Percentiles rank a stretch among this genome's conserved stretches.
Conservation (phyloP, 2,329 filamentous ascomycete species). For the Waltergamsia citrina region DNA sequence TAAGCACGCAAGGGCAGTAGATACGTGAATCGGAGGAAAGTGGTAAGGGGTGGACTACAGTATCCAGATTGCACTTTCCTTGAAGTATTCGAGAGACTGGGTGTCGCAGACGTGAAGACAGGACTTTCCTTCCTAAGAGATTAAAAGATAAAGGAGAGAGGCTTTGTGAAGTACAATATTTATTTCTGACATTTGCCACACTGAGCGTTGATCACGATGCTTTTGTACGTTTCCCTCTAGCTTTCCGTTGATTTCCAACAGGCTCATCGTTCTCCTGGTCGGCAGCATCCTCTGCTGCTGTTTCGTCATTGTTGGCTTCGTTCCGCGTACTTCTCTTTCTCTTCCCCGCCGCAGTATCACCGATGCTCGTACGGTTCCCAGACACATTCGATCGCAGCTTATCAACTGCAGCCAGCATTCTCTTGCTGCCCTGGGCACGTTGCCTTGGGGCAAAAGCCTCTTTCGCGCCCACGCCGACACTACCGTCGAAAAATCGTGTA, state of each 20-base stretch:
- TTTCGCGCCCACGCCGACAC: slow-evolving; percentile 56
- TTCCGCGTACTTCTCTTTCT: slow-evolving; percentile 12
- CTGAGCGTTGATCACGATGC: too few species aligned
- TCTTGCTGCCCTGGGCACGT: slow-evolving; percentile 53
- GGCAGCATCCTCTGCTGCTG: slow-evolving; percentile 6
- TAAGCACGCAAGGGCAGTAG: too few species aligned
- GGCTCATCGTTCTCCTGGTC: neutral
- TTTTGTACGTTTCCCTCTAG: slow-evolving; percentile 1
- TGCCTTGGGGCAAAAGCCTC: slow-evolving; percentile 64
- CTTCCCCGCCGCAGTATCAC: slow-evolving; percentile 2
- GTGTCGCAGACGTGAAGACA: too few species aligned
- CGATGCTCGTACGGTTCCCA: slow-evolving; percentile 2
- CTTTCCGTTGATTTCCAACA: neutral
- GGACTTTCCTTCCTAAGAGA: too few species aligned
- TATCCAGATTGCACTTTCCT: too few species aligned
- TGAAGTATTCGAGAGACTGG: too few species aligned
- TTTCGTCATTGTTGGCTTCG: slow-evolving; percentile 9
- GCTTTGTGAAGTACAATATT: too few species aligned
- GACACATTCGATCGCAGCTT: slow-evolving; percentile 41
- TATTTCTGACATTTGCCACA: too few species aligned
- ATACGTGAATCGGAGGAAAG: too few species aligned
- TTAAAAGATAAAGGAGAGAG: too few species aligned
- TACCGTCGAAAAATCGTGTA: slow-evolving; percentile 79
- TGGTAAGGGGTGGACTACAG: too few species aligned
- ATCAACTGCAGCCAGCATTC: slow-evolving; percentile 70